These are phyloP conservation scores for Hordeum pubiflorum DNA, from an alignment of 202 grass and related monocot species.

Conservation along the genomic window DNA sequence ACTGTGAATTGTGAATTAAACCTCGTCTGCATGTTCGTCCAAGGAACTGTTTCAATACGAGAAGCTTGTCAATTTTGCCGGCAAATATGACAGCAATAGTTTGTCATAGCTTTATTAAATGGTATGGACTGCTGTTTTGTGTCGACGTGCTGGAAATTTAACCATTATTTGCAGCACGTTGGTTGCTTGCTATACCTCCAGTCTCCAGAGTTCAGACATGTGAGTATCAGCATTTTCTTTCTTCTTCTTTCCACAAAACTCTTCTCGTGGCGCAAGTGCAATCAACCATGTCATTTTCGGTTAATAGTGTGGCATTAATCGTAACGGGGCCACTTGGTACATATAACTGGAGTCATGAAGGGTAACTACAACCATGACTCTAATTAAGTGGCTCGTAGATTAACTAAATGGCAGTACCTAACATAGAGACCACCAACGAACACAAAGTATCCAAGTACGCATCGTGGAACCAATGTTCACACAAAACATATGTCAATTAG, in stretches of 20 bases:
- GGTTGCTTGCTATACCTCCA: not conserved
- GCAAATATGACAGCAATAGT: not conserved
- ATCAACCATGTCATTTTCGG: constrained; percentile 13
- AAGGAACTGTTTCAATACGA: not conserved
- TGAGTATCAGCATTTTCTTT: not conserved
- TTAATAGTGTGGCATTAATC: constrained; percentile 14
- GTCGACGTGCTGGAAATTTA: not conserved
- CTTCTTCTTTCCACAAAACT: not conserved
- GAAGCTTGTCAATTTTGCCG: not conserved
- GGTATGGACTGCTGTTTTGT: not conserved
- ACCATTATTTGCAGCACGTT: not conserved
- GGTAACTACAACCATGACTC: not conserved
- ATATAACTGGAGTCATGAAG: not conserved
- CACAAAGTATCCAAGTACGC: not conserved
- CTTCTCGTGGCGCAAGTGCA: not conserved
- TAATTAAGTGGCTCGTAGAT: not conserved
- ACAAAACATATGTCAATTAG: not conserved
- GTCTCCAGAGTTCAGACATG: not conserved
- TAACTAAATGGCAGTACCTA: constrained; percentile 24
- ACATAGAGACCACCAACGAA: not conserved
- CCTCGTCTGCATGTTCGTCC: not conserved
- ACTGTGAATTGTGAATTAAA: no score
- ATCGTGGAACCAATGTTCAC: not conserved
- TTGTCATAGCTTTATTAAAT: not conserved
- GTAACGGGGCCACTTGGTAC: not conserved